Evolutionary conservation across 345 rosid genomes (phyloP).

Genomic region (Trapa incisa): DNA sequence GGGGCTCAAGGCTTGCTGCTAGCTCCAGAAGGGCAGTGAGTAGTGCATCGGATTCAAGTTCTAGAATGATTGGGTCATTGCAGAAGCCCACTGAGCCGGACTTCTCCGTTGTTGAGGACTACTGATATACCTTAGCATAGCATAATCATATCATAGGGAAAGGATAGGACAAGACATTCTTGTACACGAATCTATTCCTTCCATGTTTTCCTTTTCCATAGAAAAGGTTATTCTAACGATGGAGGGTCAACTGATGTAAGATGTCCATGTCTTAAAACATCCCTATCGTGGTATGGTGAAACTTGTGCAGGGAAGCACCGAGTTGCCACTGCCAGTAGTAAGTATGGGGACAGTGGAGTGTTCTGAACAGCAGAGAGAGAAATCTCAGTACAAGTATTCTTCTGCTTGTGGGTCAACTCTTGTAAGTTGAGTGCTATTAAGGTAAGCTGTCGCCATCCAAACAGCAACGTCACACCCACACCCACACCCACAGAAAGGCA

Average conservation of each 20-base stretch:
- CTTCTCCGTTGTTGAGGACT: slow-evolving; percentile 49
- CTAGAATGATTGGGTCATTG: slow-evolving; percentile 30
- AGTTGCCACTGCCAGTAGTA: background rate
- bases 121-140: no score
- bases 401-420: background rate
- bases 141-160: no score
- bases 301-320: background rate
- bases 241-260: background rate
- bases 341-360: background rate
- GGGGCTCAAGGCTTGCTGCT: slow-evolving; percentile 24
- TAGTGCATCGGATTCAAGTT: slow-evolving; percentile 29
- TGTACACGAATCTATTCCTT: no score
- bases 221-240: no score
- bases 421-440: background rate
- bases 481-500: background rate
- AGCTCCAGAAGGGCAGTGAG: slow-evolving; percentile 26
- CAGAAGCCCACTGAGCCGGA: slow-evolving; percentile 82
- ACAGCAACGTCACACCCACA: slow-evolving; percentile 1
- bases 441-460: background rate
- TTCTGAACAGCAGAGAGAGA: background rate
- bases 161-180: no score
- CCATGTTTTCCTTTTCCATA: no score
- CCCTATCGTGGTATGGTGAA: background rate
- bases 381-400: background rate
- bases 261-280: background rate